A percentile compares a stretch with the other conserved stretches of the same genome.
Evolutionary conservation across 164 flowering plant species (phyloP).

Genomic region (Akebia trifoliata): DNA sequence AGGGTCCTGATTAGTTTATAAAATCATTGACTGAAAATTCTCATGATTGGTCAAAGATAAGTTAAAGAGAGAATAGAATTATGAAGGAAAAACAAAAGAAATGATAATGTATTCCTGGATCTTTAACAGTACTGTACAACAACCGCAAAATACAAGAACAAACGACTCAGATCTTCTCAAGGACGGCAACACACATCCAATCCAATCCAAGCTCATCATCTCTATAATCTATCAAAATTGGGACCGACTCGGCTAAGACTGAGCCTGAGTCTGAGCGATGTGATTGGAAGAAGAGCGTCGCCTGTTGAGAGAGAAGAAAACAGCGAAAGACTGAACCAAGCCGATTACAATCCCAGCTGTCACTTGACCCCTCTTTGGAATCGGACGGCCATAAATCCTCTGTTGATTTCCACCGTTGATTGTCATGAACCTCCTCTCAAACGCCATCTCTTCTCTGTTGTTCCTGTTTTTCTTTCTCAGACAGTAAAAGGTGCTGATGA

Average conservation of each 20-base stretch:
- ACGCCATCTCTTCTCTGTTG: too few relatives aligned
- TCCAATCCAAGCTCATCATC: too few relatives aligned
- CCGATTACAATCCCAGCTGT: slow-evolving; percentile 21
- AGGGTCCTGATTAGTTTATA: too few relatives aligned
- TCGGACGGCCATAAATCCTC: slow-evolving; percentile 20
- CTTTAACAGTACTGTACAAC: too few relatives aligned
- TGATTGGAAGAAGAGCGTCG: neutral
- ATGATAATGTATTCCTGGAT: too few relatives aligned
- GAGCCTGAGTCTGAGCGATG: neutral
- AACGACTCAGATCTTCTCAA: too few relatives aligned
- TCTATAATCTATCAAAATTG: neutral
- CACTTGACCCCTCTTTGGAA: slow-evolving; percentile 26
- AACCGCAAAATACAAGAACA: too few relatives aligned
- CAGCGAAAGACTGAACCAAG: slow-evolving; percentile 22
- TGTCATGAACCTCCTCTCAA: slow-evolving; percentile 5
- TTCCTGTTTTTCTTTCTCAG: neutral
- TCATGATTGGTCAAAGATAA: too few relatives aligned
- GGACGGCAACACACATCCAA: too few relatives aligned
- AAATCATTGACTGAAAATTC: too few relatives aligned
- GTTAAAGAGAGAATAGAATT: too few relatives aligned
- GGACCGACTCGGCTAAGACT: neutral
- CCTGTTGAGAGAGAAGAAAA: slow-evolving; percentile 16
- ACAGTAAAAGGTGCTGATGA: neutral
- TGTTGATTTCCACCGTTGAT: slow-evolving; percentile 5
- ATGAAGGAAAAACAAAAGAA: too few relatives aligned